A percentile compares a stretch with the other conserved stretches of the same genome.
Conservation (phyloP, 495 filamentous ascomycete species). For the Penicillium canariense region DNA sequence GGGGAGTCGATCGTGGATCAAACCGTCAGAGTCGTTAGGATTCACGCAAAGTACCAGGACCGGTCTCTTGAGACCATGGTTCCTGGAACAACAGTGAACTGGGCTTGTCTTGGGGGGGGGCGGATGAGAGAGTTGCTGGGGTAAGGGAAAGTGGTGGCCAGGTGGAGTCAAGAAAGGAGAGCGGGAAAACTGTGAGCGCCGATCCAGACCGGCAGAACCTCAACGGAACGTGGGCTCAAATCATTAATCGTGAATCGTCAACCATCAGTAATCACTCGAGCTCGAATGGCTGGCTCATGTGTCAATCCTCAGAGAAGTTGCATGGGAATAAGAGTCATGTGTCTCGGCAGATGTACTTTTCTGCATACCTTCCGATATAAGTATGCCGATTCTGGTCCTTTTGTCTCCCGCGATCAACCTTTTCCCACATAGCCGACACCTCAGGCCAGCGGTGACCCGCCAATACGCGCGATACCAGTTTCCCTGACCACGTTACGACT, state of each 20-base stretch:
- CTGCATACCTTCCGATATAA: no score
- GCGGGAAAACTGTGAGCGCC: slow-evolving; percentile 33
- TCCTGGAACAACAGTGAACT: slow-evolving; percentile 13
- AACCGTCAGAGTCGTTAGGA: neutral
- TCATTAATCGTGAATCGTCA: no score
- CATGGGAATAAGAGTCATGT: no score
- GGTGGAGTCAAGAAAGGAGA: slow-evolving; percentile 32
- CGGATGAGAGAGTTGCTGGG: slow-evolving; percentile 3
- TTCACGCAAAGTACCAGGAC: slow-evolving; percentile 20
- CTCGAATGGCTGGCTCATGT: neutral
- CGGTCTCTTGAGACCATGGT: slow-evolving; percentile 28
- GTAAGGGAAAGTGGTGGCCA: slow-evolving; percentile 24
- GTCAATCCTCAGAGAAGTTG: no score
- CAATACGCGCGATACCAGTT: neutral
- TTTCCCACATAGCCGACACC: slow-evolving; percentile 7
- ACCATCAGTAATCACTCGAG: no score
- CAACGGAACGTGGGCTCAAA: slow-evolving; percentile 2
- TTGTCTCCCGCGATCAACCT: neutral
- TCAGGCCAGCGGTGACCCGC: slow-evolving; percentile 9
- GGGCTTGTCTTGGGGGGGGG: neutral
- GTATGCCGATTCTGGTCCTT: neutral
- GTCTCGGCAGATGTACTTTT: no score
- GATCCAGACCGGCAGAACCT: slow-evolving; percentile 25
- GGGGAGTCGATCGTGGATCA: neutral
- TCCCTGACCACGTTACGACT: no score